Evolutionary conservation across 208 protist genomes (phyloP).

Genomic region (Leishmania major): DNA sequence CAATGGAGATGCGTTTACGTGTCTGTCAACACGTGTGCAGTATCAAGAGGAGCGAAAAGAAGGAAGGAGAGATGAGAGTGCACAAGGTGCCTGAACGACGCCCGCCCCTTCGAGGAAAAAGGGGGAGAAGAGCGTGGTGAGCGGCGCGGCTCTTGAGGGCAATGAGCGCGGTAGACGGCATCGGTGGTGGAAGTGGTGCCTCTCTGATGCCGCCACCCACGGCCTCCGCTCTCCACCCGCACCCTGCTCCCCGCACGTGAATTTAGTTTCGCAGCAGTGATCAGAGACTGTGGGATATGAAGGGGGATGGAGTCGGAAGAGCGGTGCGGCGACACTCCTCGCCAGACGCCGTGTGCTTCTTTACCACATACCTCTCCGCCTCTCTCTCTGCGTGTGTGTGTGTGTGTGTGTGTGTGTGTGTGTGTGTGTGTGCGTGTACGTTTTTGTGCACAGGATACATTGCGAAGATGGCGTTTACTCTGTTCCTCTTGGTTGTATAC

Average conservation of each 20-base stretch:
- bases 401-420: not conserved
- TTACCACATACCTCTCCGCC: not conserved
- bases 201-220: not conserved
- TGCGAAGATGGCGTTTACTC: not conserved
- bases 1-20: not conserved
- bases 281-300: not conserved
- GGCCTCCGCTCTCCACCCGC: not conserved
- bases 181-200: not conserved
- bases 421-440: not conserved
- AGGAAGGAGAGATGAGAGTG: not conserved
- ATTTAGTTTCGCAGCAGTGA: not conserved
- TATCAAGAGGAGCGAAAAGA: not conserved
- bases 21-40: not conserved
- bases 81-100: not conserved
- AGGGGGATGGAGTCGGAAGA: not conserved
- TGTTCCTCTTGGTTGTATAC: not conserved
- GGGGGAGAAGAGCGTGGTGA: not conserved
- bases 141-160: not conserved
- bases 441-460: not conserved
- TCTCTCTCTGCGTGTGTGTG: not conserved
- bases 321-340: not conserved
- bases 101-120: not conserved
- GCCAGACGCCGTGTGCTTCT: not conserved
- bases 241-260: not conserved
- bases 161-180: not conserved